Percentiles rank a stretch among this genome's conserved stretches.
Evolutionary conservation across 176 grass and related monocot genomes (phyloP).

Genomic region (Poa annua): DNA sequence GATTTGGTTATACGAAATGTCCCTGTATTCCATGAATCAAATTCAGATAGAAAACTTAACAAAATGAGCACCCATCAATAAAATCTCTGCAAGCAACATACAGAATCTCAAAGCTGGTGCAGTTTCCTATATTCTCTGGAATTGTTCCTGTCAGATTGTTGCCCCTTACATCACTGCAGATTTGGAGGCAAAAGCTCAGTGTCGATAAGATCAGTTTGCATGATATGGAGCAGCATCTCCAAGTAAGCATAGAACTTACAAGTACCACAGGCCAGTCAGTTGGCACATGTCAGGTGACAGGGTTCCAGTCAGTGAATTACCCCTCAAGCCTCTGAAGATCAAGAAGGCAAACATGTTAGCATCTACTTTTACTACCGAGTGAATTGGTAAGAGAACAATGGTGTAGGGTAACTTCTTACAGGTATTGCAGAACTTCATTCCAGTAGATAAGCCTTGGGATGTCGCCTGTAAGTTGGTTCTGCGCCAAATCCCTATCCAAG

Average conservation of each 20-base stretch:
- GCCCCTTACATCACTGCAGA: conserved; percentile 89
- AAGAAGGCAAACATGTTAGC: conserved; percentile 26
- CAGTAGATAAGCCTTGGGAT: conserved; percentile 95
- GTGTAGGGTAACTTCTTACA: conserved; percentile 50
- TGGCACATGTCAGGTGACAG: conserved; percentile 98
- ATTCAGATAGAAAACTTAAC: not conserved
- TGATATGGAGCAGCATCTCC: not conserved
- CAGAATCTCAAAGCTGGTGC: conserved; percentile 97
- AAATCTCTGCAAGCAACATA: conserved; percentile 45
- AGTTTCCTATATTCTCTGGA: conserved; percentile 94
- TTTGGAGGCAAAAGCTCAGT: conserved; percentile 6
- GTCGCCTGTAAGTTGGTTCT: conserved; percentile 89
- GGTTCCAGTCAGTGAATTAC: conserved; percentile 80
- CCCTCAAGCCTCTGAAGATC: conserved; percentile 77
- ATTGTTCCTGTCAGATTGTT: conserved; percentile 98
- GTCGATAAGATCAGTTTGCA: conserved; percentile 12
- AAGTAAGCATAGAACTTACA: conserved; percentile 63
- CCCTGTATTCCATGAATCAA: conserved; percentile 55
- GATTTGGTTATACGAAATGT: conserved; percentile 98
- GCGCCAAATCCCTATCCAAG: conserved; percentile 77
- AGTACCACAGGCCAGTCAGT: conserved; percentile 97
- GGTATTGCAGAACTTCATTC: conserved; percentile 98
- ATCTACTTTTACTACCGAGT: not conserved
- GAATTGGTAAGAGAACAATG: not conserved
- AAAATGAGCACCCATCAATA: conserved; percentile 5